Percentiles rank a stretch among this genome's conserved stretches.
Conservation (phyloP, 148 eudicot genomes). For the Persicaria tinctoria region DNA sequence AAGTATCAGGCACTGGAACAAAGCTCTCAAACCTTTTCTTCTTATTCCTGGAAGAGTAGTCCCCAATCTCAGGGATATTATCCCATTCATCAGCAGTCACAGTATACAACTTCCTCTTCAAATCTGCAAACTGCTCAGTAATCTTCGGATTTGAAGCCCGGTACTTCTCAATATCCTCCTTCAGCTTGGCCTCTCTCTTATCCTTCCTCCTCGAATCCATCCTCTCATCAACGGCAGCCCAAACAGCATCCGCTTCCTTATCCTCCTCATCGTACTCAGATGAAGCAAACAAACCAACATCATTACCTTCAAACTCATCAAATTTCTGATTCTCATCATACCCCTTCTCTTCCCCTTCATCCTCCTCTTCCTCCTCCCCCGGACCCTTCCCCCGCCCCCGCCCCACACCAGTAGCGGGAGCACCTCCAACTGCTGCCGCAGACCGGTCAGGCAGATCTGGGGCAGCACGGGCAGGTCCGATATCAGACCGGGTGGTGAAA, state of each 20-base stretch:
- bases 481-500: constrained; percentile 94
- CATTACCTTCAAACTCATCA: constrained; percentile 97
- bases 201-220: constrained; percentile 94
- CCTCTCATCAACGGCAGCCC: constrained; percentile 74
- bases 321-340: constrained; percentile 95
- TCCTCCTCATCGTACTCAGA: constrained; percentile 95
- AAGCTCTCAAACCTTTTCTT: constrained; percentile 90
- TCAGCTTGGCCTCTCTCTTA: constrained; percentile 83
- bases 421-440: constrained; percentile 47
- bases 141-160: constrained; percentile 83
- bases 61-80: constrained; percentile 86
- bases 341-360: constrained; percentile 65
- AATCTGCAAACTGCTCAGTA: constrained; percentile 84
- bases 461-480: constrained; percentile 91
- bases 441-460: constrained; percentile 78
- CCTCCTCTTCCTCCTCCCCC: constrained; percentile 74
- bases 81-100: constrained; percentile 76
- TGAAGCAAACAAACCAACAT: constrained; percentile 85
- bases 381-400: constrained; percentile 55
- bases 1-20: constrained; percentile 83
- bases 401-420: constrained; percentile 35
- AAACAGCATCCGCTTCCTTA: constrained; percentile 83
- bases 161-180: constrained; percentile 86
- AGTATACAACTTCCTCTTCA: constrained; percentile 72
- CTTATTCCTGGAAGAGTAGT: constrained; percentile 84